phyloP scores from a whole-genome alignment of 2,329 filamentous ascomycete species.

The Colletotrichum simmondsii region DNA sequence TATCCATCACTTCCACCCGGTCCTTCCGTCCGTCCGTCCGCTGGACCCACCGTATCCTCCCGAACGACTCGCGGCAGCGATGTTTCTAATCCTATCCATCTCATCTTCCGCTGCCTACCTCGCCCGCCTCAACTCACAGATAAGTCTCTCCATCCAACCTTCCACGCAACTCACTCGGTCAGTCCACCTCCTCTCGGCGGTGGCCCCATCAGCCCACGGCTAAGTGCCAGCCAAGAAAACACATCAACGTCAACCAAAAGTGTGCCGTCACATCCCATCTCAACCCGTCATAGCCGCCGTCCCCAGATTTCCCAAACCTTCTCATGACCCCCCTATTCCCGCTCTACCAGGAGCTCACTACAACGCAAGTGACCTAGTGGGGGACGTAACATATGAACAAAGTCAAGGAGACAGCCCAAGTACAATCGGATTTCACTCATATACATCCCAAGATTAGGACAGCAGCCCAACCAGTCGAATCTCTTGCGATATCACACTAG shows the following conservation, averaged over 20 bases:
- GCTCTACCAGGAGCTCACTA: too few relatives aligned
- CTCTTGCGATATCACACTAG: background rate
- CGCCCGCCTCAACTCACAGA: too few relatives aligned
- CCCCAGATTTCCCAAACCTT: background rate
- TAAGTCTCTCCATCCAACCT: too few relatives aligned
- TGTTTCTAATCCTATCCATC: too few relatives aligned
- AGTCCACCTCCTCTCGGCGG: too few relatives aligned
- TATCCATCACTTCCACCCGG: too few relatives aligned
- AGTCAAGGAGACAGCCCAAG: background rate
- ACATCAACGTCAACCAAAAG: background rate
- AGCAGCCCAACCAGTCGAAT: background rate
- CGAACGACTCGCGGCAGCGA: background rate
- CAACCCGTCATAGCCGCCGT: background rate
- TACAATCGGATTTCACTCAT: background rate
- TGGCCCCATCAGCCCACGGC: too few relatives aligned
- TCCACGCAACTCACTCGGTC: too few relatives aligned
- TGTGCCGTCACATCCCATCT: background rate
- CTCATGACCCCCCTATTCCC: background rate
- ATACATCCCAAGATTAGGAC: background rate
- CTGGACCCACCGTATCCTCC: background rate
- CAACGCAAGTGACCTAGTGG: too few relatives aligned
- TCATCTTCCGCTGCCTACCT: too few relatives aligned
- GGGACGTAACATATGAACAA: background rate
- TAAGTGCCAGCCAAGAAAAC: background rate
- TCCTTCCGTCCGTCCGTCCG: too few relatives aligned